Base-by-base conservation (phyloP, 495 filamentous ascomycete species). In the Penicillium herquei region DNA sequence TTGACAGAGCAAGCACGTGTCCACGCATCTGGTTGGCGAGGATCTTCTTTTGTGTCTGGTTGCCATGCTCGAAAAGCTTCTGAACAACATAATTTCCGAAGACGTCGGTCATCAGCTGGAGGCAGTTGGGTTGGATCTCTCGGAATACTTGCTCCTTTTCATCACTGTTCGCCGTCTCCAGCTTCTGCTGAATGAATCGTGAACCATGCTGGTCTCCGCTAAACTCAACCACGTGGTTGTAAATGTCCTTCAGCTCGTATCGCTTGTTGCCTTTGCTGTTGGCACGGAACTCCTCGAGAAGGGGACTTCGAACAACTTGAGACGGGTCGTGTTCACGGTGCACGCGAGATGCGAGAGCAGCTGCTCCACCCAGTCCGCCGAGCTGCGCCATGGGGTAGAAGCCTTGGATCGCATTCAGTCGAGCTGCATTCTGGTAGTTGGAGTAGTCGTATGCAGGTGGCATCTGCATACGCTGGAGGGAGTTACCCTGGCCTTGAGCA, bases 31-130 rank as follows among this genome's bases (percentile, higher is more conserved):
- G 81, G 48, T 84, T 83, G 4, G 91, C 93, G 40, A 98, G 68
- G 3, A 87, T 79, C 69, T 88, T 91, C 73, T 98, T 98, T 69
- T 98, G 95, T 7, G 84, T 79, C 68, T 96, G 93, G 58, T 92
- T 96, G 32, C 95, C 95, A 64, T 98, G 91, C 71, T 98, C 93
- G 60, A 97, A 98, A 57, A 98, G 85, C 68, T 97, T 98, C 64
- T 98, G 94, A 18, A 98, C 94, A 35, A 98, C 94, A 65, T 98
- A 98, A 70, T 98, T 98, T 14, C 94, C 94, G 66, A 96, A 98
- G 12, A 97, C 87, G 66, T 98, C 95, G 10, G 87, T 93, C 91
- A 96, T 97, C 40, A 98, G 75, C 66, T 92, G 91, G 37, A 96
- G 62, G 8, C 86, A 82, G 62, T 98, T 93, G 0, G 86, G 82